phyloP scores from a whole-genome alignment of 257 asterid species.

The Osmanthus fragrans region DNA sequence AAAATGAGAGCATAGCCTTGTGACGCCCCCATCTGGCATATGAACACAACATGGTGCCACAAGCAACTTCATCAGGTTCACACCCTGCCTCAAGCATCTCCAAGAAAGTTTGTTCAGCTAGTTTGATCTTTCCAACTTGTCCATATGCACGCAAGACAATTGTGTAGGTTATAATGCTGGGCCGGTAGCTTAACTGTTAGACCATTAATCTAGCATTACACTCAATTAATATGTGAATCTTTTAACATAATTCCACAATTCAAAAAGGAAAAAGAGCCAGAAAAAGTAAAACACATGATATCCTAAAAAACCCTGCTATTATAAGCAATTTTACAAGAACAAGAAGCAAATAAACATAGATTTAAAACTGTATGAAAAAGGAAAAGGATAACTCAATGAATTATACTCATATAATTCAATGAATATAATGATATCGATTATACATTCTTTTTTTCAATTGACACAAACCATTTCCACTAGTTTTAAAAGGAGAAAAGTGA shows the following conservation, averaged over 20 bases:
- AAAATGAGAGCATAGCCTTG: slow-evolving; percentile 86
- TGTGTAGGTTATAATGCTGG: slow-evolving; percentile 85
- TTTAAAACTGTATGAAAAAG: not conserved
- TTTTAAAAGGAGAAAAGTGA: not conserved
- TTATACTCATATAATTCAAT: not conserved
- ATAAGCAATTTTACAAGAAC: not conserved
- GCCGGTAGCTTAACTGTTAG: slow-evolving; percentile 90
- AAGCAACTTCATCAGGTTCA: slow-evolving; percentile 96
- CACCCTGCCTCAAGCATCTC: slow-evolving; percentile 97
- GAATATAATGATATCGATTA: not conserved
- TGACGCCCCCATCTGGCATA: slow-evolving; percentile 94
- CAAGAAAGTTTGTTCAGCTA: slow-evolving; percentile 84
- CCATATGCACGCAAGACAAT: slow-evolving; percentile 85
- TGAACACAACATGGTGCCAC: slow-evolving; percentile 93
- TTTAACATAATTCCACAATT: slow-evolving; percentile 18
- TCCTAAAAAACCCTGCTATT: slow-evolving; percentile 4
- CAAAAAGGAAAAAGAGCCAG: slow-evolving; percentile 2
- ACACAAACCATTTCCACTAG: not conserved
- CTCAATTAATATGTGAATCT: slow-evolving; percentile 49
- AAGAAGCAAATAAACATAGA: not conserved
- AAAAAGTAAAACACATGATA: not conserved
- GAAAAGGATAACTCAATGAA: not conserved
- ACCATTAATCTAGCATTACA: slow-evolving; percentile 75
- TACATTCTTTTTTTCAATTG: not conserved
- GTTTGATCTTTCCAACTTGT: slow-evolving; percentile 85